Percentiles rank a stretch among this genome's conserved stretches.
Conservation (phyloP, 73 alveolate genomes). For the Paramecium biaurelia region DNA sequence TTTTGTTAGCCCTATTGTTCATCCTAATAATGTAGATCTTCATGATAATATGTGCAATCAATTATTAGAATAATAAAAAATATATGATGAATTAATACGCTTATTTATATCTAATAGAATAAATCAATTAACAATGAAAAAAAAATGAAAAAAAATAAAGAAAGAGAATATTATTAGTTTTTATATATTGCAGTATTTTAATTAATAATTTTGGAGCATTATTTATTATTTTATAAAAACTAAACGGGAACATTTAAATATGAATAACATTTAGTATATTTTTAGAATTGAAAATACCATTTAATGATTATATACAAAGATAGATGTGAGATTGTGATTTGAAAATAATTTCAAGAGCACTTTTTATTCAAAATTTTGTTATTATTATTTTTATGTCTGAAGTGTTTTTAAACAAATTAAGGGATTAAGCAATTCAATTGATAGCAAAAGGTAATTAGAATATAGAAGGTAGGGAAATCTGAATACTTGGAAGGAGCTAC, state of each 20-base stretch:
- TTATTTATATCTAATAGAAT: neutral
- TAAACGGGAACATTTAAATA: neutral
- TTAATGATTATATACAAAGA: neutral
- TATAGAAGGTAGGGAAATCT: neutral
- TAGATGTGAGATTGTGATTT: neutral
- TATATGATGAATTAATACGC: neutral
- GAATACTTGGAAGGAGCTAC: neutral
- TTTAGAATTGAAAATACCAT: neutral
- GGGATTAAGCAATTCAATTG: neutral
- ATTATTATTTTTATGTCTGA: neutral
- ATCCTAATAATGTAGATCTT: neutral
- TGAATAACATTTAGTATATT: neutral
- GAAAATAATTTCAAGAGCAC: neutral
- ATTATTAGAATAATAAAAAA: neutral
- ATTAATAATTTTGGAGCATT: neutral
- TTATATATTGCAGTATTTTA: neutral
- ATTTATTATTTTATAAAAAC: too few relatives aligned
- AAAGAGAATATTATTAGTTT: neutral
- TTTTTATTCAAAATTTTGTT: conserved; percentile 16
- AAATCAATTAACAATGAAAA: neutral
- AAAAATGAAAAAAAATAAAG: neutral
- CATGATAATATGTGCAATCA: neutral
- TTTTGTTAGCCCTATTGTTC: too few relatives aligned
- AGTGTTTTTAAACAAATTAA: neutral
- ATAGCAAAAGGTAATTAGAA: neutral